Evolutionary conservation across 106 monocot genomes (phyloP), one percentile per base, ranked within the genome.

Genomic region (Dendrobium chrysotoxum): DNA sequence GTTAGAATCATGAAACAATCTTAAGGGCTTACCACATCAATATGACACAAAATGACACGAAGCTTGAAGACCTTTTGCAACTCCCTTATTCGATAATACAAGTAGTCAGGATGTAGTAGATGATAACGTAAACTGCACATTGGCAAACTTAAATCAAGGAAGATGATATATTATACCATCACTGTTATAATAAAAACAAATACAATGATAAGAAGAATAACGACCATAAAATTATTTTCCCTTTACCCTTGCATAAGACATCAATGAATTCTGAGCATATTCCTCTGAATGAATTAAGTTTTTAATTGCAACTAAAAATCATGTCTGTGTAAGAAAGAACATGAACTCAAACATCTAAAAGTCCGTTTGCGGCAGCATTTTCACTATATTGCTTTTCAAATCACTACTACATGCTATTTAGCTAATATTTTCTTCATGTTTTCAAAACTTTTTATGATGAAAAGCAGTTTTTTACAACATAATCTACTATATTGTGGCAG

Each of bases 91-190:
- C 96, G 88, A 84, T 85, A 97, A 85, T 97, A 97, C 45, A 94
- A 83, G 80, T 97, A 97, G 84, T 97, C 96, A 21, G 94, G 94
- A 88, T 97, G 94, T 70, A 97, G 94, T 80, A 97, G 94, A 82
- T 97, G 96, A 85, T 97, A 97, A 7, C 96, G 90, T 13, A 97
- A 83, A 85, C 96, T 97, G 94, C 90, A 88, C 42, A 82, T 57
- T 28, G 28, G 64, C 39, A 38, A 45, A 38, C 28, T 61, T 78
- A 28, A n/a, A 61, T 38, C 42, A 79, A 79, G n/a, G 2, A 71
- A 70, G 35, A 5, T 70, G 35, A 35, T 35, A 35, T 10, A 70
- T 70, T 70, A 31, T 70, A 17, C 13, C 10, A 70, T 70, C 10
- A 15, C 31, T 13, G 28, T 70, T 13, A 70, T 46, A 3, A 16